Conservation (phyloP, 2,329 filamentous ascomycete genomes). For the Colletotrichum liaoningense region DNA sequence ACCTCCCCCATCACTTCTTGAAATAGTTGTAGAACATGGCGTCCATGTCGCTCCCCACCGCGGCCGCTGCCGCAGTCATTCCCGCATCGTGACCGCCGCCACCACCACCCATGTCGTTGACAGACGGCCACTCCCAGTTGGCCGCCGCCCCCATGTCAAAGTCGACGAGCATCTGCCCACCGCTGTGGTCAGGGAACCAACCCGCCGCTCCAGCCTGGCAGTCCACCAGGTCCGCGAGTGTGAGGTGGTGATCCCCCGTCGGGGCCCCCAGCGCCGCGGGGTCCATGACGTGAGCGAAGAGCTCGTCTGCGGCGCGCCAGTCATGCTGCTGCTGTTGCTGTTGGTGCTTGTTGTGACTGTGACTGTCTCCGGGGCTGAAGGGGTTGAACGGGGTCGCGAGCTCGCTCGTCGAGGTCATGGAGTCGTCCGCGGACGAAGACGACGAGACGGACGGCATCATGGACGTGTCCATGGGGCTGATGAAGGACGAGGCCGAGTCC, state of each 20-base stretch:
- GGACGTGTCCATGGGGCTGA: constrained; percentile 37
- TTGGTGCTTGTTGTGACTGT: constrained; percentile 26
- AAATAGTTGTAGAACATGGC: constrained; percentile 35
- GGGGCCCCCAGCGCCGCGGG: constrained; percentile 35
- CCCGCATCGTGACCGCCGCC: constrained; percentile 36
- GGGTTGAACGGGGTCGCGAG: constrained; percentile 35
- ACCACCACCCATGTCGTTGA: constrained; percentile 25
- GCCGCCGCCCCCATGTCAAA: constrained; percentile 41
- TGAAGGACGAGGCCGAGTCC: constrained; percentile 26
- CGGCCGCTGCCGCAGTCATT: constrained; percentile 17
- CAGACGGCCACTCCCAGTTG: constrained; percentile 44
- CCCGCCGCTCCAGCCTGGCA: constrained; percentile 37
- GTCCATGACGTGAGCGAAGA: constrained; percentile 40
- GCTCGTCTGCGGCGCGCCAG: constrained; percentile 40
- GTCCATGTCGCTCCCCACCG: constrained; percentile 37
- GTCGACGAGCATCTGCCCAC: constrained; percentile 43
- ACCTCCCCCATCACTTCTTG: background rate
- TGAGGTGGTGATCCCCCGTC: constrained; percentile 38
- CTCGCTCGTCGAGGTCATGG: constrained; percentile 40
- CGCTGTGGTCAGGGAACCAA: constrained; percentile 39
- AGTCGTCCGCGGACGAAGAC: constrained; percentile 14
- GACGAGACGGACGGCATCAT: constrained; percentile 9
- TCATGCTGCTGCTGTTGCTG: constrained; percentile 9
- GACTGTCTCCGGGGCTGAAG: constrained; percentile 41
- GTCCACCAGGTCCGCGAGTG: constrained; percentile 39